These are phyloP conservation scores for Aspergillus novoparasiticus DNA, from an alignment of 2,329 filamentous ascomycete genomes.

Conservation along the genomic window DNA sequence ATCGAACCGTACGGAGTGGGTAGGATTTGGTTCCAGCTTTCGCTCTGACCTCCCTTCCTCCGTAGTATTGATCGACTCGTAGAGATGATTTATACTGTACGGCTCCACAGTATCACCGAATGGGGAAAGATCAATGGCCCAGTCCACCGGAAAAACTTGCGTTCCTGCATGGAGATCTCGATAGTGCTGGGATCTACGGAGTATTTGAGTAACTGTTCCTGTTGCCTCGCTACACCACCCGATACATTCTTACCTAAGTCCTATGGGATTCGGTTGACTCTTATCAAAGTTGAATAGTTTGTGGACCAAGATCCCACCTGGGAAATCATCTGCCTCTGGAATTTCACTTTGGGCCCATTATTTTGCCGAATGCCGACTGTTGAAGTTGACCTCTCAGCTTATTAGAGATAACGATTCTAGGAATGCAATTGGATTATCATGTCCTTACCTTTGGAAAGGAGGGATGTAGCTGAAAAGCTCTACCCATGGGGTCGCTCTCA, in stretches of 20 bases:
- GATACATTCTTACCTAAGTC: neutral
- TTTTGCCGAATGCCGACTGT: neutral
- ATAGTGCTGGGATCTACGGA: neutral
- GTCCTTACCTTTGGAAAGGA: neutral
- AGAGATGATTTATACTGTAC: neutral
- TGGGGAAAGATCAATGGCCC: neutral
- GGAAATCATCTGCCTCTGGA: neutral
- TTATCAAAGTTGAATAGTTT: conserved; percentile 1
- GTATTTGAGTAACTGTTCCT: conserved; percentile 10
- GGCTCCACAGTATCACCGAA: neutral
- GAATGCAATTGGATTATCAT: neutral
- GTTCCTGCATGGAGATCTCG: neutral
- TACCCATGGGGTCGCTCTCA: neutral
- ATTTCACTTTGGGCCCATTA: neutral
- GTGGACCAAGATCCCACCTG: neutral
- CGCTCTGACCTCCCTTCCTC: neutral
- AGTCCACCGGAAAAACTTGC: neutral
- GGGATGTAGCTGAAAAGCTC: neutral
- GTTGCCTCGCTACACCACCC: neutral
- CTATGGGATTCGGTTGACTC: neutral
- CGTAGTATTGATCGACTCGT: neutral
- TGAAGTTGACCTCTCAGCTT: neutral
- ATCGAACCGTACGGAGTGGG: neutral
- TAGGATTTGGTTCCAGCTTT: neutral
- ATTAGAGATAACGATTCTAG: neutral